These are phyloP conservation scores for Kodamaea lidongshanica DNA, from an alignment of 805 yeast genomes.

Conservation along the genomic window DNA sequence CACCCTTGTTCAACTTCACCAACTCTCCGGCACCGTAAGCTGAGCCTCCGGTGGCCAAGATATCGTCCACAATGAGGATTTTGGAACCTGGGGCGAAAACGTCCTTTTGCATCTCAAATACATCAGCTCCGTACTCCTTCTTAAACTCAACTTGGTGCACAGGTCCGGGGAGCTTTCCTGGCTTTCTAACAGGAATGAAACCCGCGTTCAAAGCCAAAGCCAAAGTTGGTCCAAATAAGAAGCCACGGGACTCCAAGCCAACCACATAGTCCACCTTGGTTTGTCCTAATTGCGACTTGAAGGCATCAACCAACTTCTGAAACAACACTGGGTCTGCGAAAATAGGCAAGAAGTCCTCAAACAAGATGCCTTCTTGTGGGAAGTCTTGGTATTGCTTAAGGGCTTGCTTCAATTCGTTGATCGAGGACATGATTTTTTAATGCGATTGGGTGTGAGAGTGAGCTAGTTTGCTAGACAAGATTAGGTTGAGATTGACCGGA, in stretches of 20 bases:
- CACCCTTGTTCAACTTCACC: conserved; percentile 58
- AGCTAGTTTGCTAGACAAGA: no score
- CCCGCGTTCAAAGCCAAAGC: conserved; percentile 87
- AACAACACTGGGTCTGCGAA: conserved; percentile 78
- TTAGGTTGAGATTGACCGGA: no score
- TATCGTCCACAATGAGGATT: conserved; percentile 88
- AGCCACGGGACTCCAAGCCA: conserved; percentile 96
- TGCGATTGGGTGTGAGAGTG: no score
- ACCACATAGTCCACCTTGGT: conserved; percentile 78
- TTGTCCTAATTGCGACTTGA: conserved; percentile 63
- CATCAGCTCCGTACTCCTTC: conserved; percentile 92
- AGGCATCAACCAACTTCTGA: conserved; percentile 74
- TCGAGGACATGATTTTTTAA: no score
- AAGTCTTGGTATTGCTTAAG: conserved; percentile 81
- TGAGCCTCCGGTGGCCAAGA: conserved; percentile 97
- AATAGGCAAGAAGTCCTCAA: conserved; percentile 94
- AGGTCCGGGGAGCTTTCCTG: conserved; percentile 92
- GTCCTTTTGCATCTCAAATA: conserved; percentile 79
- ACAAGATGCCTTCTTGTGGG: conserved; percentile 86
- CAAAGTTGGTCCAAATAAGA: conserved; percentile 90
- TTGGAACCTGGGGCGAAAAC: conserved; percentile 75
- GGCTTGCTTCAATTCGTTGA: conserved; percentile 29
- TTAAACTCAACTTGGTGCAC: conserved; percentile 62
- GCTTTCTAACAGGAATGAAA: conserved; percentile 92
- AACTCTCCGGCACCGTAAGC: conserved; percentile 92